Evolutionary conservation across 106 monocot genomes (phyloP).

Genomic region (Apostasia ramifera): DNA sequence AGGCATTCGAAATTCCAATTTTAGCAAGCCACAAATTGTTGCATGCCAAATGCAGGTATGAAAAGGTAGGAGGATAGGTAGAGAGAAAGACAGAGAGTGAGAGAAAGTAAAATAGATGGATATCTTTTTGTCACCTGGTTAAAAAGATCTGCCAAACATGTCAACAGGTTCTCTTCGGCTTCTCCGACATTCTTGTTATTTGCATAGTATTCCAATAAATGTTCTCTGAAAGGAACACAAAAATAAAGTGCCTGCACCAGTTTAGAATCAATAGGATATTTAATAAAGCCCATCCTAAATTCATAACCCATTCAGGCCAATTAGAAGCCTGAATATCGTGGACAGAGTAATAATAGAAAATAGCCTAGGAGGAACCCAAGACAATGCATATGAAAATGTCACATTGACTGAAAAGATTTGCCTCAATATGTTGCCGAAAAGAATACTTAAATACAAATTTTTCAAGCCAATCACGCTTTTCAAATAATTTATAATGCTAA

Average conservation of each 20-base stretch:
- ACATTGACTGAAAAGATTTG: no score
- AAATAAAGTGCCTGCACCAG: constrained; percentile 64
- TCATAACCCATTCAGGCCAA: not conserved
- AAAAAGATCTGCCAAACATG: constrained; percentile 80
- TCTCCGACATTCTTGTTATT: constrained; percentile 55
- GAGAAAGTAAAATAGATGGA: not conserved
- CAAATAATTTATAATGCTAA: no score
- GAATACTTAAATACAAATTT: no score
- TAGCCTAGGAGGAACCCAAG: not conserved
- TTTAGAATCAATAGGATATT: not conserved
- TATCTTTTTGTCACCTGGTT: constrained; percentile 36
- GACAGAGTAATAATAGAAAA: not conserved
- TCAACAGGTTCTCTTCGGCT: constrained; percentile 67
- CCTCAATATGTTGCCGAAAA: no score
- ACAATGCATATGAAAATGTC: no score
- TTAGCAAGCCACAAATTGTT: no score
- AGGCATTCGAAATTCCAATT: no score
- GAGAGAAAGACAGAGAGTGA: no score
- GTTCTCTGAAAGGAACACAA: constrained; percentile 72
- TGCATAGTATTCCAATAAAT: constrained; percentile 66
- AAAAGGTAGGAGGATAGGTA: no score
- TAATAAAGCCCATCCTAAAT: not conserved
- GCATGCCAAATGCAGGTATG: no score
- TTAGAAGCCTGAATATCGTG: not conserved
- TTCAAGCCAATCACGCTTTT: no score